These are phyloP conservation scores for Xylariaceae sp. DNA, from an alignment of 2,329 filamentous ascomycete species.

Conservation along the genomic window DNA sequence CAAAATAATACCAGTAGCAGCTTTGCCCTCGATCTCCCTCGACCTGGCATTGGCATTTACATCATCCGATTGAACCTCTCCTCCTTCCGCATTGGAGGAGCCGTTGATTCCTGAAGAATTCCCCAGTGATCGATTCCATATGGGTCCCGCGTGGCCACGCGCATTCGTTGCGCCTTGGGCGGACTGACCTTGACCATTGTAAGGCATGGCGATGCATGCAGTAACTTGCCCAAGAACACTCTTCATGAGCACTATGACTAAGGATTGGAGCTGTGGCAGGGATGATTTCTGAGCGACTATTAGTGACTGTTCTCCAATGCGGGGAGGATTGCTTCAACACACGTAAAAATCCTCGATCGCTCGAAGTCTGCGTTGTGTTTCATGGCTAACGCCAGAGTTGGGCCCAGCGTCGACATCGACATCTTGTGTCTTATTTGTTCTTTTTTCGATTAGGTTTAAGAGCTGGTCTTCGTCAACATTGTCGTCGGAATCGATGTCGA, in stretches of 20 bases:
- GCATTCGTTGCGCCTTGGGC: slow-evolving; percentile 7
- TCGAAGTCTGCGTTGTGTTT: slow-evolving; percentile 63
- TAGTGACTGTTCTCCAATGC: slow-evolving; percentile 19
- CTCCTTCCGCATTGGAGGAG: slow-evolving; percentile 31
- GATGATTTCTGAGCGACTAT: slow-evolving; percentile 56
- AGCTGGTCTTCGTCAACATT: slow-evolving; percentile 34
- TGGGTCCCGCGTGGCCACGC: slow-evolving; percentile 34
- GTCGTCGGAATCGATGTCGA: slow-evolving; percentile 22
- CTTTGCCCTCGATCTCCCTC: slow-evolving; percentile 86
- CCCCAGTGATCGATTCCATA: slow-evolving; percentile 26
- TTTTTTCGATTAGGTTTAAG: slow-evolving; percentile 37
- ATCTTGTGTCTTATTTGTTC: slow-evolving; percentile 37
- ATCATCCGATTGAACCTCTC: slow-evolving; percentile 61
- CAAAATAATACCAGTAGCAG: slow-evolving; percentile 82
- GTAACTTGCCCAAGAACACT: slow-evolving; percentile 84
- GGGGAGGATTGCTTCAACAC: slow-evolving; percentile 34
- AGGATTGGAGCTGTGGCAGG: slow-evolving; percentile 82
- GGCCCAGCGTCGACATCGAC: slow-evolving; percentile 48
- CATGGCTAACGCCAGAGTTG: slow-evolving; percentile 42
- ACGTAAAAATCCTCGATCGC: slow-evolving; percentile 84
- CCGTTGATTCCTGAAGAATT: slow-evolving; percentile 27
- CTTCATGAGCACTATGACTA: slow-evolving; percentile 89
- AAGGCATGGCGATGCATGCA: slow-evolving; percentile 65
- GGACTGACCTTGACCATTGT: slow-evolving; percentile 32
- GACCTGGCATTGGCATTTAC: slow-evolving; percentile 69